Evolutionary conservation across 495 filamentous ascomycete genomes (phyloP).

Genomic region (Physcia stellaris): DNA sequence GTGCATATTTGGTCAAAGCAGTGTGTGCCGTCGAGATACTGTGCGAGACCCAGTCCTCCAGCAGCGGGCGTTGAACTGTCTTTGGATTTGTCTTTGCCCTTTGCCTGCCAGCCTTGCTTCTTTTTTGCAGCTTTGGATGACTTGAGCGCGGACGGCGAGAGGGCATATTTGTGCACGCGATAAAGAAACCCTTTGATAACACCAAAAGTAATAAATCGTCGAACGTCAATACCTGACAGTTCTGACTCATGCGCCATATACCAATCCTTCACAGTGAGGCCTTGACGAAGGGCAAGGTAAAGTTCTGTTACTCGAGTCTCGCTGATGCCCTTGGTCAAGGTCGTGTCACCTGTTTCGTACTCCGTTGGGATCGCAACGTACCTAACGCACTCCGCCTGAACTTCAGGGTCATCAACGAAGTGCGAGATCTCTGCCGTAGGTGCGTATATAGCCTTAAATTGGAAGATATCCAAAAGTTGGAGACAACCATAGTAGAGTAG

Average conservation of each 20-base stretch:
- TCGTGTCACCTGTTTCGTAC: not conserved
- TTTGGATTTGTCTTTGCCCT: not conserved
- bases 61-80: not conserved
- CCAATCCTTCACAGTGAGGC: slow-evolving; percentile 71
- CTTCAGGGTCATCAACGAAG: slow-evolving; percentile 51
- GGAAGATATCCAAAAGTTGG: slow-evolving; percentile 81
- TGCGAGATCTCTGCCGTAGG: slow-evolving; percentile 60
- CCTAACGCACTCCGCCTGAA: slow-evolving; percentile 73
- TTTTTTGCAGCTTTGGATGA: not conserved
- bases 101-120: not conserved
- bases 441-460: slow-evolving; percentile 82
- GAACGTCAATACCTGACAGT: slow-evolving; percentile 64
- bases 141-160: slow-evolving; percentile 31
- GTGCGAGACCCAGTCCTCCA: slow-evolving; percentile 29
- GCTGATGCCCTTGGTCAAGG: slow-evolving; percentile 14
- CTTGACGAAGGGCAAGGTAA: slow-evolving; percentile 65
- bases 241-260: slow-evolving; percentile 53
- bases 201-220: slow-evolving; percentile 87
- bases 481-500: slow-evolving; percentile 83
- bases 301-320: slow-evolving; percentile 39
- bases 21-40: slow-evolving; percentile 69
- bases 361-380: slow-evolving; percentile 45
- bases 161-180: slow-evolving; percentile 80
- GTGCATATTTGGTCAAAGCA: slow-evolving; percentile 85
- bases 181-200: slow-evolving; percentile 94